Evolutionary conservation across 2,329 filamentous ascomycete species (phyloP).

Genomic region (Tothia fuscella): DNA sequence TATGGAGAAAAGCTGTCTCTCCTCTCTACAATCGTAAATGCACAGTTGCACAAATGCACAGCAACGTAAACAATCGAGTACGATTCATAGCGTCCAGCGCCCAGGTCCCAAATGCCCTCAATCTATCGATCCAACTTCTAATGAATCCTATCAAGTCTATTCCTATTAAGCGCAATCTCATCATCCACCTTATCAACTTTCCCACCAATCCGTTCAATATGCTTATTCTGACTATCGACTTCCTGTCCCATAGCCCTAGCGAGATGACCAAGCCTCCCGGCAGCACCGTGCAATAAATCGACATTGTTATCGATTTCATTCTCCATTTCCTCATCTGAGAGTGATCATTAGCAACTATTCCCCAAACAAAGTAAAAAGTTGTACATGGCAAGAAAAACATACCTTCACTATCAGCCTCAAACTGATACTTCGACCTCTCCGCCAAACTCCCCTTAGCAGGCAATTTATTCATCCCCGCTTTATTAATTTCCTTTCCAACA

Average conservation of each 20-base stretch:
- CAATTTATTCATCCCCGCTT: conserved; percentile 32
- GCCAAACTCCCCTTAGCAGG: conserved; percentile 42
- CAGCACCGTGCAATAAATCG: conserved; percentile 32
- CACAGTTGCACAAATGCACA: too few relatives aligned
- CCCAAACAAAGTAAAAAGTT: too few relatives aligned
- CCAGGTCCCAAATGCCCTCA: too few relatives aligned
- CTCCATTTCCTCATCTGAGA: conserved; percentile 13
- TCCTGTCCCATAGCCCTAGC: conserved; percentile 64
- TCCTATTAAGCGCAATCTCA: conserved; percentile 66
- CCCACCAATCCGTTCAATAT: conserved; percentile 62
- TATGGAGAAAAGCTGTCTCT: too few relatives aligned
- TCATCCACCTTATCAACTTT: conserved; percentile 70
- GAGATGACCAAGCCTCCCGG: conserved; percentile 59
- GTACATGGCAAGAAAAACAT: too few relatives aligned
- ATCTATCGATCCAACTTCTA: too few relatives aligned
- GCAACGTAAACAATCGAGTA: too few relatives aligned
- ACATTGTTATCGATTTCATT: conserved; percentile 16
- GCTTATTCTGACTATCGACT: conserved; percentile 63
- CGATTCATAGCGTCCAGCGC: too few relatives aligned
- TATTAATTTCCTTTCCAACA: conserved; percentile 39
- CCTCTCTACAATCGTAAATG: too few relatives aligned
- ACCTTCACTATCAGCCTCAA: conserved; percentile 43
- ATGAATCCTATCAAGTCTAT: conserved; percentile 53
- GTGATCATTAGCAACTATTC: too few relatives aligned
- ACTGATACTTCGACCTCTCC: conserved; percentile 61